These are phyloP conservation scores for Acanthamoeba culbertsoni DNA, from an alignment of 208 protist genomes.

Conservation along the genomic window DNA sequence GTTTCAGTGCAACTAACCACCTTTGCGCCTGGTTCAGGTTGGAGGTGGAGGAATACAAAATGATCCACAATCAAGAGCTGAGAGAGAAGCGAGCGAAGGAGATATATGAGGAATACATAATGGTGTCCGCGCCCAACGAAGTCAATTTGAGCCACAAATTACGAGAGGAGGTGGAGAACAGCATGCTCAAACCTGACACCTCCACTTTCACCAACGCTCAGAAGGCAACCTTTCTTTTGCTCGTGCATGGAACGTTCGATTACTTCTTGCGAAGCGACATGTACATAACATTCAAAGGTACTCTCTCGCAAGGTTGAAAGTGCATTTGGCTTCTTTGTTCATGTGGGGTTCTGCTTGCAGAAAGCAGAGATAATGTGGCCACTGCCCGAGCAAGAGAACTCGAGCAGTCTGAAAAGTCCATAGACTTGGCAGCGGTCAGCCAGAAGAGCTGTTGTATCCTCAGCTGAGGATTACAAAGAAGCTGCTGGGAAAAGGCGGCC, in stretches of 20 bases:
- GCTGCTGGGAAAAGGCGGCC: no score
- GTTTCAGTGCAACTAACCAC: no score
- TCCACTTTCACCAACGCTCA: not conserved
- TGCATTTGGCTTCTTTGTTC: not conserved
- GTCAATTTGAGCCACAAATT: slow-evolving; percentile 13
- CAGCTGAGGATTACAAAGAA: no score
- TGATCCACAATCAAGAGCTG: not conserved
- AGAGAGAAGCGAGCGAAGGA: not conserved
- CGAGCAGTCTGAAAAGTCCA: not conserved
- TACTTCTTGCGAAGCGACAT: slow-evolving; percentile 39
- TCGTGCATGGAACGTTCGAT: slow-evolving; percentile 12
- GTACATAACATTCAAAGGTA: slow-evolving; percentile 36
- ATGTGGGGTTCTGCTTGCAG: not conserved
- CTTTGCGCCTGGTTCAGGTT: not conserved
- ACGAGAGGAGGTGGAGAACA: not conserved
- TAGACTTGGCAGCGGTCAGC: not conserved
- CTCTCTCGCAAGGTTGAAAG: not conserved
- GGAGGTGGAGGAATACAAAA: not conserved
- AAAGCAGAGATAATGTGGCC: not conserved
- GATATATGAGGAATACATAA: slow-evolving; percentile 6
- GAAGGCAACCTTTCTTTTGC: slow-evolving; percentile 1
- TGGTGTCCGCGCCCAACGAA: not conserved
- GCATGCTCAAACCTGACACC: not conserved
- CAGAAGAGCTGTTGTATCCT: slow-evolving; percentile 1
- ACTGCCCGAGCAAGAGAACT: not conserved